Conservation (phyloP, 179 eudicot species). For the Silene vulgaris region DNA sequence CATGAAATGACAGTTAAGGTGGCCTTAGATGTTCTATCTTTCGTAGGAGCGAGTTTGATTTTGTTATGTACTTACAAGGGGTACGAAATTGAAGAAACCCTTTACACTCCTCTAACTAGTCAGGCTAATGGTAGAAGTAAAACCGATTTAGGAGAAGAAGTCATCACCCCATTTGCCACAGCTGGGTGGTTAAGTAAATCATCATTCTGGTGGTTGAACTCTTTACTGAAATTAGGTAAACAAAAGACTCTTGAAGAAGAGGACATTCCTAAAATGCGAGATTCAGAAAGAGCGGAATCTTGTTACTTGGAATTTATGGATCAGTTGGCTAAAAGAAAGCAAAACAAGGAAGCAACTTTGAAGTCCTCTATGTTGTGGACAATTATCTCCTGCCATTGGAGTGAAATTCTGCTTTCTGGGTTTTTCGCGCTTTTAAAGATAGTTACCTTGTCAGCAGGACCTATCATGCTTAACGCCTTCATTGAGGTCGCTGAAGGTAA, state of each 20-base stretch:
- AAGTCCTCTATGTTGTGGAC: conserved; percentile 29
- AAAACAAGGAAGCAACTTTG: conserved; percentile 14
- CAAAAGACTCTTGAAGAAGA: conserved; percentile 27
- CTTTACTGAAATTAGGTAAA: conserved; percentile 37
- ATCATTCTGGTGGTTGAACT: conserved; percentile 42
- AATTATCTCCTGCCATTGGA: conserved; percentile 32
- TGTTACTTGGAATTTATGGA: conserved; percentile 33
- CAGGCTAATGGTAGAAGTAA: conserved; percentile 17
- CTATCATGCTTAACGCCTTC: conserved; percentile 41
- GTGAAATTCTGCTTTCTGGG: conserved; percentile 36
- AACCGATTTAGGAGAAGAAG: conserved; percentile 11
- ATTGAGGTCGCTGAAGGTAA: conserved; percentile 43
- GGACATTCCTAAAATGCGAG: conserved; percentile 35
- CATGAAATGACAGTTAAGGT: conserved; percentile 27
- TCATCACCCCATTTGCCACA: conserved; percentile 23
- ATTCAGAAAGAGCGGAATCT: conserved; percentile 30
- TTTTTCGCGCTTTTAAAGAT: conserved; percentile 34
- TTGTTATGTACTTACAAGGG: conserved; percentile 48
- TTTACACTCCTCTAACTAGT: conserved; percentile 33
- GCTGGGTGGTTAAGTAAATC: conserved; percentile 35
- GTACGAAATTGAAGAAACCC: conserved; percentile 33
- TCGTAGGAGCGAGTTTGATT: conserved; percentile 36
- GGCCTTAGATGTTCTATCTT: conserved; percentile 29
- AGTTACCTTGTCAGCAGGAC: conserved; percentile 38
- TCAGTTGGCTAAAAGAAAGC: conserved; percentile 20